A percentile compares a stretch with the other conserved stretches of the same genome.
Conservation (phyloP, 140 eudicot genomes). For the Cichorium intybus region DNA sequence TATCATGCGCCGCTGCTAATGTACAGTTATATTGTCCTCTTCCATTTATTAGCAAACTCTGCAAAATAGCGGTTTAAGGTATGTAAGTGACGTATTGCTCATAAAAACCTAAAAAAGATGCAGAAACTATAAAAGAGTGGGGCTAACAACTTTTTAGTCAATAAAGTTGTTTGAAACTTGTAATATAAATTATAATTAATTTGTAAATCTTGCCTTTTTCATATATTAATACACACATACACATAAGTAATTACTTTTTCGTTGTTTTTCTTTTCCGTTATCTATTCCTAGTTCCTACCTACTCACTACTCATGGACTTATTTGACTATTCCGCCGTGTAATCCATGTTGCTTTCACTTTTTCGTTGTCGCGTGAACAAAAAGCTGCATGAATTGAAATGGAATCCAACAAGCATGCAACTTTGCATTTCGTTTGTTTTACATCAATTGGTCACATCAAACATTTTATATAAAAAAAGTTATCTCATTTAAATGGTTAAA, state of each 20-base stretch:
- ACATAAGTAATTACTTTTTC: background rate
- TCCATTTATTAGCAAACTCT: constrained; percentile 84
- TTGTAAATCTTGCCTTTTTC: background rate
- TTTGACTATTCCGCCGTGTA: background rate
- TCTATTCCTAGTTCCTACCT: background rate
- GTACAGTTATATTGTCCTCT: constrained; percentile 93
- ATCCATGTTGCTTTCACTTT: background rate
- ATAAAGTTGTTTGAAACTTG: background rate
- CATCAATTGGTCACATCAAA: background rate
- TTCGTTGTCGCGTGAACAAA: background rate
- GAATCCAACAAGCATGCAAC: background rate
- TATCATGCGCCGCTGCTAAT: constrained; percentile 57
- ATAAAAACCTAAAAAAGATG: too few species aligned
- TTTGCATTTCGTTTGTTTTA: background rate
- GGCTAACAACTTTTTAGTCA: background rate
- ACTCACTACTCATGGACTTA: background rate
- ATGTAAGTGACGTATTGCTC: background rate
- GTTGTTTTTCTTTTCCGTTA: background rate
- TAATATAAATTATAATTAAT: background rate
- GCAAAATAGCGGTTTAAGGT: background rate
- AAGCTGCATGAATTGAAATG: background rate
- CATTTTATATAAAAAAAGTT: background rate
- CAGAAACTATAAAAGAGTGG: background rate
- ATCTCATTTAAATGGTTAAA: background rate
- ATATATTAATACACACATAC: background rate